Conservation (phyloP, 1,284 basidiomycete species). For the Ceratobasidium sp. region DNA sequence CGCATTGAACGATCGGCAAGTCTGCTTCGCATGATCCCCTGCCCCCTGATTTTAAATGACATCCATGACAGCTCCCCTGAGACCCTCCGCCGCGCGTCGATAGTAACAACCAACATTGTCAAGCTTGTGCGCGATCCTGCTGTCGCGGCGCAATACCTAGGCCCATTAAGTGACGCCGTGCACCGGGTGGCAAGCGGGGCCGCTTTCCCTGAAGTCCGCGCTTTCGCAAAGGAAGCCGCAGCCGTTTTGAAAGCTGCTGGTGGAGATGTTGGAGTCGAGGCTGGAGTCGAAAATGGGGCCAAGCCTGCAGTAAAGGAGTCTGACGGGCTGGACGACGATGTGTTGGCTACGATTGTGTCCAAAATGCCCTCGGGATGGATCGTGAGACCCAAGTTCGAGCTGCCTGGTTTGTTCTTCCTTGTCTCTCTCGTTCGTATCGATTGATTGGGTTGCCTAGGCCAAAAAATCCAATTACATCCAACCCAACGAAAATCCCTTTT, state of each 20-base stretch:
- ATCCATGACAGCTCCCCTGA: slow-evolving; percentile 17
- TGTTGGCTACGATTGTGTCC: slow-evolving; percentile 14
- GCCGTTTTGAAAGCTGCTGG: slow-evolving; percentile 80
- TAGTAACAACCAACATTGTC: slow-evolving; percentile 96
- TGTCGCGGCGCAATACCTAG: slow-evolving; percentile 89
- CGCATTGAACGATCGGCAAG: slow-evolving; percentile 84
- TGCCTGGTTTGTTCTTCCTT: slow-evolving; percentile 3
- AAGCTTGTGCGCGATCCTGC: slow-evolving; percentile 94
- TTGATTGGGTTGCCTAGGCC: slow-evolving; percentile 48
- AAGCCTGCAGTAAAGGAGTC: neutral
- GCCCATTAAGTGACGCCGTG: slow-evolving; percentile 88
- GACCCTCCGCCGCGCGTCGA: slow-evolving; percentile 64
- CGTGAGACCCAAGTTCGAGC: slow-evolving; percentile 24
- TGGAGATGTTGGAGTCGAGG: slow-evolving; percentile 73
- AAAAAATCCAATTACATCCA: slow-evolving; percentile 50
- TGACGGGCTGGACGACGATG: slow-evolving; percentile 33
- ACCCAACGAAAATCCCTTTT: slow-evolving; percentile 52
- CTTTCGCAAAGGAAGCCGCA: slow-evolving; percentile 83
- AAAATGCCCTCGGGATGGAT: slow-evolving; percentile 15
- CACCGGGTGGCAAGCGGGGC: slow-evolving; percentile 90
- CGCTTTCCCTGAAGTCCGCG: slow-evolving; percentile 96
- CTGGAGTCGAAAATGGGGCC: slow-evolving; percentile 40
- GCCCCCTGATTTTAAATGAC: slow-evolving; percentile 40
- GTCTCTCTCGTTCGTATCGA: slow-evolving; percentile 46
- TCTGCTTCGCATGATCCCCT: slow-evolving; percentile 43